phyloP scores from a whole-genome alignment of 257 asterid species.

The Linaria vulgaris region DNA sequence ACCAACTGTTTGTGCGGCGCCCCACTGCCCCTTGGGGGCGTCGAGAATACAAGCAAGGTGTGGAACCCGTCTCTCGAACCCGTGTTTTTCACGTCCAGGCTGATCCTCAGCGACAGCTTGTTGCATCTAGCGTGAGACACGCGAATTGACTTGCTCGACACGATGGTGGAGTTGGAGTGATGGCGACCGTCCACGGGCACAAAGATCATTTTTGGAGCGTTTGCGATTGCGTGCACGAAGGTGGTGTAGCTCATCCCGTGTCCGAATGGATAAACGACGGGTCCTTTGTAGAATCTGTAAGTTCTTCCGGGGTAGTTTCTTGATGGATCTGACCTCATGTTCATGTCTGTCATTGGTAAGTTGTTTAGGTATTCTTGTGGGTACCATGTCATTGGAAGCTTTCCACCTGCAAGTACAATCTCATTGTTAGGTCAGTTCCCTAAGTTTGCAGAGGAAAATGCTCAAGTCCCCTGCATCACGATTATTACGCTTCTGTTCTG shows the following conservation, averaged over 20 bases:
- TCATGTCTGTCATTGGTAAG: conserved; percentile 76
- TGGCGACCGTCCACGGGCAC: conserved; percentile 61
- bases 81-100: conserved; percentile 51
- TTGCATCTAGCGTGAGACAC: conserved; percentile 64
- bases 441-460: too few relatives aligned
- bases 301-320: conserved; percentile 73
- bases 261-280: conserved; percentile 69
- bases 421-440: too few relatives aligned
- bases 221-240: conserved; percentile 48
- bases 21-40: conserved; percentile 53
- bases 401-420: conserved; percentile 49
- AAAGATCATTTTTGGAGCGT: conserved; percentile 50
- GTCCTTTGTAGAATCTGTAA: conserved; percentile 73
- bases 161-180: conserved; percentile 34
- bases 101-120: conserved; percentile 39
- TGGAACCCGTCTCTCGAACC: conserved; percentile 64
- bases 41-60: conserved; percentile 62
- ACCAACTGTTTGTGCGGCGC: conserved; percentile 66
- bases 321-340: conserved; percentile 58
- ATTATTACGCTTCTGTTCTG: too few relatives aligned
- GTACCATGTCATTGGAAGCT: conserved; percentile 92
- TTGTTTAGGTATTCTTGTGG: conserved; percentile 67
- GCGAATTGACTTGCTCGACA: conserved; percentile 41
- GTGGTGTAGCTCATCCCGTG: conserved; percentile 80
- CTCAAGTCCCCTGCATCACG: too few relatives aligned